Evolutionary conservation across 305 asterid species (phyloP).

Genomic region (Lippia alba): DNA sequence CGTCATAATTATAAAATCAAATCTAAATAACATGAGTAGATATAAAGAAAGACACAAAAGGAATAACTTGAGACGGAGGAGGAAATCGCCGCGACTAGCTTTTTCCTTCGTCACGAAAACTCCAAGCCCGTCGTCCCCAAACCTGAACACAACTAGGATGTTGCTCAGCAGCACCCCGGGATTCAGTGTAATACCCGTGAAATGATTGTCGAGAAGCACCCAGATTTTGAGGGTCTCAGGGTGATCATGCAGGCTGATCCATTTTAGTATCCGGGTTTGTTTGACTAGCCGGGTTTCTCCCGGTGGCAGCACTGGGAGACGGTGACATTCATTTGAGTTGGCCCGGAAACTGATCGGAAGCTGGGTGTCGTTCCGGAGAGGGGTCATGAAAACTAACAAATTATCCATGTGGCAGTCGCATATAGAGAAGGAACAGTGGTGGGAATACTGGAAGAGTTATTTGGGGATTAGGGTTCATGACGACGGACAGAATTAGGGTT

Average conservation of each 20-base stretch:
- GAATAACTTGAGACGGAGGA: constrained; percentile 14
- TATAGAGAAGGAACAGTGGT: too few species aligned
- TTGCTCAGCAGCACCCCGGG: not conserved
- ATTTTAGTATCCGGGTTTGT: not conserved
- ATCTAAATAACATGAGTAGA: too few species aligned
- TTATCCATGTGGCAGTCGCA: not conserved
- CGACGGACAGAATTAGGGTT: too few species aligned
- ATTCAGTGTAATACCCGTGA: constrained; percentile 16
- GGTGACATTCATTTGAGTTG: not conserved
- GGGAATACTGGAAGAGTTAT: too few species aligned
- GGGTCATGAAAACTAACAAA: constrained; percentile 13
- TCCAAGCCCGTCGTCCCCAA: not conserved
- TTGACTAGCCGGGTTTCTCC: not conserved
- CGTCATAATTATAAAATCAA: too few species aligned
- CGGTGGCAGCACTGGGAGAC: constrained; percentile 11
- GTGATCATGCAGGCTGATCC: not conserved
- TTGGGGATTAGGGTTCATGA: too few species aligned
- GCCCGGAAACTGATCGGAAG: not conserved
- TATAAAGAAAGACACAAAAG: not conserved
- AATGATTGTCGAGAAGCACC: not conserved
- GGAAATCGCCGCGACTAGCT: not conserved
- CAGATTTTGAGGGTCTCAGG: not conserved
- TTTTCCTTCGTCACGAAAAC: not conserved
- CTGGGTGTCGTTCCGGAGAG: not conserved
- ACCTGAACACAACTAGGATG: not conserved